A percentile compares a stretch with the other conserved stretches of the same genome.
Evolutionary conservation across 371 early-diverging fungal genomes (phyloP).

Genomic region (Mortierella sp.): DNA sequence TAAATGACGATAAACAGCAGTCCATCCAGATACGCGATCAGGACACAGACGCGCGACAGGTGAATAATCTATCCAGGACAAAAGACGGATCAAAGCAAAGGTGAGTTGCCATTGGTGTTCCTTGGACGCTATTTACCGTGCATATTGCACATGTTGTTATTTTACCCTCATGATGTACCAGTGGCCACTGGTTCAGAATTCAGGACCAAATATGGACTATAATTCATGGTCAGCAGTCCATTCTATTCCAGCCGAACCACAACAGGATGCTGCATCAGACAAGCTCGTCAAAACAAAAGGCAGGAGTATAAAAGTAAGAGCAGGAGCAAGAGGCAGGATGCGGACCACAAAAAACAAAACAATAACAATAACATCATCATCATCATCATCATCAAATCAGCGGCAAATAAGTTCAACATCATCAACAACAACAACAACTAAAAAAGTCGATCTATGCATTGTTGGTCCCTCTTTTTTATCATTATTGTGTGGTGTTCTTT

Average conservation of each 20-base stretch:
- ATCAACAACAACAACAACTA: background rate
- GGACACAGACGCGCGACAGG: conserved; percentile 20
- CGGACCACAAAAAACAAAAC: conserved; percentile 2
- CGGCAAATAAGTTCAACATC: no score
- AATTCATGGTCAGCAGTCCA: conserved; percentile 4
- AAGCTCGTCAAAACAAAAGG: conserved; percentile 9
- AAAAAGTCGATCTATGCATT: conserved; percentile 5
- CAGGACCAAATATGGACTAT: background rate
- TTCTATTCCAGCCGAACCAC: conserved; percentile 17
- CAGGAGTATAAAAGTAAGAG: background rate
- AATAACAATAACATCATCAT: background rate
- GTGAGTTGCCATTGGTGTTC: conserved; percentile 24
- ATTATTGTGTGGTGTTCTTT: no score
- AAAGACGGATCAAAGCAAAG: conserved; percentile 38
- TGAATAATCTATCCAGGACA: conserved; percentile 26
- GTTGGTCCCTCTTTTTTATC: background rate
- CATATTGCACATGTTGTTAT: background rate
- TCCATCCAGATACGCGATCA: conserved; percentile 32
- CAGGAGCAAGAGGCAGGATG: background rate
- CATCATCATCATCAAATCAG: no score
- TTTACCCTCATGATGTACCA: conserved; percentile 22
- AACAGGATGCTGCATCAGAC: conserved; percentile 6
- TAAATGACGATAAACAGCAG: conserved; percentile 25
- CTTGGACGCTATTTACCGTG: background rate
- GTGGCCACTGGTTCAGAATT: conserved; percentile 1